phyloP scores from a whole-genome alignment of 192 early-diverging fungal species.

The Anaeromyces robustus region DNA sequence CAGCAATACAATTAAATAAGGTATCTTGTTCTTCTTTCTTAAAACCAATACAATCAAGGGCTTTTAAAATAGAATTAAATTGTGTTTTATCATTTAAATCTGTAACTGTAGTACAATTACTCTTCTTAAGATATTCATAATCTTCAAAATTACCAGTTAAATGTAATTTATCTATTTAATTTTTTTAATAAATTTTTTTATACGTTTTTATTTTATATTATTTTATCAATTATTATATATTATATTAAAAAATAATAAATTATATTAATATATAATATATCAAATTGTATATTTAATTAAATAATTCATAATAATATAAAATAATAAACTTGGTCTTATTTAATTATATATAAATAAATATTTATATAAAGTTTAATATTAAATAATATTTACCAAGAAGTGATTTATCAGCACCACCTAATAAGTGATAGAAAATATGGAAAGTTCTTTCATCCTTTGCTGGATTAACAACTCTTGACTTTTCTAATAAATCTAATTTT shows the following conservation, averaged over 20 bases:
- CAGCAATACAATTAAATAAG: slow-evolving; percentile 39
- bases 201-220: too few relatives aligned
- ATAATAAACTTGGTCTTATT: too few relatives aligned
- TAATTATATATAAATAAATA: too few relatives aligned
- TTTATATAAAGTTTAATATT: too few relatives aligned
- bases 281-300: too few relatives aligned
- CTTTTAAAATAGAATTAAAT: neutral
- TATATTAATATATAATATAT: too few relatives aligned
- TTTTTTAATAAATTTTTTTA: too few relatives aligned
- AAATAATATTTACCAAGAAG: neutral
- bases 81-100: neutral
- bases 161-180: neutral
- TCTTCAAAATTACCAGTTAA: neutral
- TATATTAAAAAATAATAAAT: too few relatives aligned
- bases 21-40: slow-evolving; percentile 96
- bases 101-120: neutral
- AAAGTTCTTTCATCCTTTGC: slow-evolving; percentile 91
- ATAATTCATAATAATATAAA: too few relatives aligned
- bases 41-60: slow-evolving; percentile 60
- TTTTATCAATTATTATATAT: too few relatives aligned
- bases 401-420: neutral
- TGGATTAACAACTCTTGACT: slow-evolving; percentile 87
- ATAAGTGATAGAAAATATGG: slow-evolving; percentile 90
- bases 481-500: neutral
- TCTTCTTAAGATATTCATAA: neutral